Percentiles rank a stretch among this genome's conserved stretches.
phyloP scores from a whole-genome alignment of 2,329 filamentous ascomycete species.

The Trichoderma atroviride region DNA sequence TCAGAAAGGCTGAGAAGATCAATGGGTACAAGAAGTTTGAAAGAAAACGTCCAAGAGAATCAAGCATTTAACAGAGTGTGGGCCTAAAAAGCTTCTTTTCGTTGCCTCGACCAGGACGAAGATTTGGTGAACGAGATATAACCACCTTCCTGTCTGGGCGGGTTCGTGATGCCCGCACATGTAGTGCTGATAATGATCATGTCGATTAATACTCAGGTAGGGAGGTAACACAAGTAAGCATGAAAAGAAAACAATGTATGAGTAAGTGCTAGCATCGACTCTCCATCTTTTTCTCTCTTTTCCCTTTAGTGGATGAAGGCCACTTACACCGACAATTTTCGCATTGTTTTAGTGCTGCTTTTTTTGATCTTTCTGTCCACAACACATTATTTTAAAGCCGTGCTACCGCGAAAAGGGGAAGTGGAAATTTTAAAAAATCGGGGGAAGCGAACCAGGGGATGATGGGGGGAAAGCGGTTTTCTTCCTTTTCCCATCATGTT shows the following conservation, averaged over 20 bases:
- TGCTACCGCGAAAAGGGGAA: constrained; percentile 4
- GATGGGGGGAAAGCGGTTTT: background rate
- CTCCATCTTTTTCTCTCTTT: background rate
- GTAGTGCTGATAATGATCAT: background rate
- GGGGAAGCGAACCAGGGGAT: background rate
- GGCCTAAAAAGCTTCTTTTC: constrained; percentile 19
- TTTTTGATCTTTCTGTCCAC: background rate
- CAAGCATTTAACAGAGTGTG: constrained; percentile 7
- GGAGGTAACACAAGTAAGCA: background rate
- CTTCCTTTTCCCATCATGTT: background rate
- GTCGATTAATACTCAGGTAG: constrained; percentile 11
- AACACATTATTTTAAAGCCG: background rate
- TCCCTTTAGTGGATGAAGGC: background rate
- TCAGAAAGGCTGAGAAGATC: background rate
- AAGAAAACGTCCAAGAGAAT: background rate
- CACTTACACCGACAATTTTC: background rate
- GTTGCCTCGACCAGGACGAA: background rate
- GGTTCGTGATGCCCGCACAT: background rate
- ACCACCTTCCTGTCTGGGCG: constrained; percentile 2
- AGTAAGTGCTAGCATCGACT: background rate
- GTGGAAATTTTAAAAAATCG: background rate
- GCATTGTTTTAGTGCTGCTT: background rate
- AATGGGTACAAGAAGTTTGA: background rate
- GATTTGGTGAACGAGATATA: background rate
- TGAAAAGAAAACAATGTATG: background rate